These are phyloP conservation scores for Globisporangium parvum DNA, from an alignment of 352 stramenopile genomes.

Conservation along the genomic window DNA sequence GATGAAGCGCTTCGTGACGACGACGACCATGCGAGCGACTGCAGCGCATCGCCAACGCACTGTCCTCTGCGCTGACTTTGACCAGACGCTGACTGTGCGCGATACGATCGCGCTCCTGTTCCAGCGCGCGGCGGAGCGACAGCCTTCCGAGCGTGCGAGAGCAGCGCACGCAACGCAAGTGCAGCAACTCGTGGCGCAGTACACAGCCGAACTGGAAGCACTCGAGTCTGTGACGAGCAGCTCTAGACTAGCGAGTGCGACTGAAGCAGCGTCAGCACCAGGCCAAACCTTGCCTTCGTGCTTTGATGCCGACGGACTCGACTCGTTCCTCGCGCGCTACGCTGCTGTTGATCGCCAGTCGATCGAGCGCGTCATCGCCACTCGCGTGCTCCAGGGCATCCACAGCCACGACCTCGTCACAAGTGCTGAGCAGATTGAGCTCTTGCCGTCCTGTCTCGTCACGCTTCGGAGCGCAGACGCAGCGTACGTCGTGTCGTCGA, in stretches of 20 bases:
- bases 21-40: background rate
- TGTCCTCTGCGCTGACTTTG: constrained; percentile 68
- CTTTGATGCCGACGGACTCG: constrained; percentile 34
- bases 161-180: constrained; percentile 16
- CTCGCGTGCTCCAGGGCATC: constrained; percentile 32
- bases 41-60: constrained; percentile 4
- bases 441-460: constrained; percentile 27
- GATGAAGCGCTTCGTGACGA: background rate
- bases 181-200: constrained; percentile 29
- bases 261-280: background rate
- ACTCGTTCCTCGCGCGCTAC: constrained; percentile 37
- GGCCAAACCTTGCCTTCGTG: background rate
- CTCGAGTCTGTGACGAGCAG: constrained; percentile 4
- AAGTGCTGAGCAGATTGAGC: constrained; percentile 10
- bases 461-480: constrained; percentile 18
- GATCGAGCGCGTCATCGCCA: constrained; percentile 32
- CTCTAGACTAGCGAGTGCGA: background rate
- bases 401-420: constrained; percentile 8
- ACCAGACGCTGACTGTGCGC: constrained; percentile 54
- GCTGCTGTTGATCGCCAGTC: constrained; percentile 38
- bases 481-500: constrained; percentile 49
- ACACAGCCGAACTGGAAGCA: constrained; percentile 19
- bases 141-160: background rate
- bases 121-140: constrained; percentile 14
- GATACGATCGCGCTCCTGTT: constrained; percentile 65